phyloP scores from a whole-genome alignment of 345 rosid genomes.

The Euclidium syriacum region DNA sequence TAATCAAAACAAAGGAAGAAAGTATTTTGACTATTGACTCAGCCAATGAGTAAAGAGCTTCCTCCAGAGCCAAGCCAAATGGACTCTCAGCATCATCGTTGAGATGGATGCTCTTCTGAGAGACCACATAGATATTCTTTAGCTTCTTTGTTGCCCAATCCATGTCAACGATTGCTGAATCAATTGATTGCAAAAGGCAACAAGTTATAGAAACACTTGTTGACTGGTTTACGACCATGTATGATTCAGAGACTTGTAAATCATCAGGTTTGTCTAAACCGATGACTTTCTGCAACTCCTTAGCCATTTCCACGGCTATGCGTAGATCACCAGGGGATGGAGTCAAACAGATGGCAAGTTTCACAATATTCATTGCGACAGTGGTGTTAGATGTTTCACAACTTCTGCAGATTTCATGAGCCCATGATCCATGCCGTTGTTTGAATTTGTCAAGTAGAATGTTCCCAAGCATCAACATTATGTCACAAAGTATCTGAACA shows the following conservation, averaged over 20 bases:
- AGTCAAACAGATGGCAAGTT: conserved; percentile 48
- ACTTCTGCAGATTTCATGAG: conserved; percentile 49
- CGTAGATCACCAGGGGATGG: conserved; percentile 51
- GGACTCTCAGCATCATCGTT: conserved; percentile 33
- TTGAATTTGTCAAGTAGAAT: conserved; percentile 50
- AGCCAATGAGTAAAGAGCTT: conserved; percentile 51
- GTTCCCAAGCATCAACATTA: conserved; percentile 41
- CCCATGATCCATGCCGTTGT: conserved; percentile 61
- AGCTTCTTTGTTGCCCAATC: conserved; percentile 66
- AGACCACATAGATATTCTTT: conserved; percentile 36
- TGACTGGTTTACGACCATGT: conserved; percentile 47
- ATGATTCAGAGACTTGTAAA: conserved; percentile 36
- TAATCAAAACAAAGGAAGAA: conserved; percentile 67
- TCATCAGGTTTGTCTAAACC: conserved; percentile 31
- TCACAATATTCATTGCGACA: conserved; percentile 48
- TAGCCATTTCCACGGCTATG: conserved; percentile 44
- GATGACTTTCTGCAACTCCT: conserved; percentile 42
- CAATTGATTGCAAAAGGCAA: conserved; percentile 52
- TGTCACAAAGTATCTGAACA: conserved; percentile 59
- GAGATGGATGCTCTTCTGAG: conserved; percentile 34
- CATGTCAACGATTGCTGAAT: conserved; percentile 46
- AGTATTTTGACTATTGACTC: conserved; percentile 54
- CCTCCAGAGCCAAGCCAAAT: conserved; percentile 41
- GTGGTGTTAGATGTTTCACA: conserved; percentile 36
- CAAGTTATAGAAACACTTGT: conserved; percentile 43